Base-by-base conservation (phyloP, 257 asterid species). In the Solanum appendiculatum region DNA sequence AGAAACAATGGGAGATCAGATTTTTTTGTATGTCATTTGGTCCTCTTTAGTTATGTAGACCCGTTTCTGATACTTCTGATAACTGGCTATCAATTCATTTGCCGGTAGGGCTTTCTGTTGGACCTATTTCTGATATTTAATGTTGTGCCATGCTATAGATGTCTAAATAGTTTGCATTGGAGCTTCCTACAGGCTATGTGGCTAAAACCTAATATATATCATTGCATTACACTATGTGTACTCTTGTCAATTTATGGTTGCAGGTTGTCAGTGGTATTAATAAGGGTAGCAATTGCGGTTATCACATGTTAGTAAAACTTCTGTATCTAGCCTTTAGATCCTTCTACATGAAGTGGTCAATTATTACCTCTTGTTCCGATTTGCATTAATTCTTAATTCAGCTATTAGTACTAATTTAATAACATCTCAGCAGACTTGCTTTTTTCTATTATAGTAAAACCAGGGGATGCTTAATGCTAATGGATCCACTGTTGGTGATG, bases 181-280 rank as follows among this genome's bases (percentile, higher is more conserved):
- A 23, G 39, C 63, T 78, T 42, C 25, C 36, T 44, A 27, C 15
- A 25, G 37, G n/a, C 36, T 15, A 16, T 44, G 15, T 44, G 66
- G n/a, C 27, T 9, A 29, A 27, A 16, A 36, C 40, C 18, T 46
- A 80, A 27, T 29, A 9, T 80, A 72, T 2, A 10, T 16, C 85
- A 29, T 80, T 29, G 1, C 63, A 29, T 80, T 31, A 29, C 42
- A 80, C 66, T 48, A 6, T 54, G 68, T 64, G 68, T 42, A 46
- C 70, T 58, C 66, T 21, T 88, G 70, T 77, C 86, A 83, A 82
- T 82, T 46, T 84, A 31, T 90, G 85, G 80, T 89, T 93, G 91
- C 92, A 95, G 98, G 98, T 95, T 77, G 86, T 95, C 90, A 95
- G 98, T 84, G 98, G 98, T 91, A 95, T 95, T 86, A 95, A 95